These are phyloP conservation scores for Aspergillus pseudoviridinutans DNA, from an alignment of 2,329 filamentous ascomycete genomes.

Conservation along the genomic window DNA sequence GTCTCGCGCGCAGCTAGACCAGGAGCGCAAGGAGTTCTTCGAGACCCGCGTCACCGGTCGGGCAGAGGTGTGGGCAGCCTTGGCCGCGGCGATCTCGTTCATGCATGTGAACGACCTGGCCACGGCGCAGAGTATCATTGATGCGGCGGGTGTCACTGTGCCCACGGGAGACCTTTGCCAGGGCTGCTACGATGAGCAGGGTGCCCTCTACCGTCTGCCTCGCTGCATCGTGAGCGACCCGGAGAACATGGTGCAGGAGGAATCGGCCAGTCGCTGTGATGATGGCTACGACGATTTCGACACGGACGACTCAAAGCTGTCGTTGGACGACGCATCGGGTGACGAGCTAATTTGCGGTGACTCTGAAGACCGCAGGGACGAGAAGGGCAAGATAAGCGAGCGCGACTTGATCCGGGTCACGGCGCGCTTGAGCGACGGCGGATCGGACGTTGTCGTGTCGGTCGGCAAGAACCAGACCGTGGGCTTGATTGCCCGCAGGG, in stretches of 20 bases:
- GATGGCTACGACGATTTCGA: conserved; percentile 21
- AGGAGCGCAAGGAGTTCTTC: conserved; percentile 79
- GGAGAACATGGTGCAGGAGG: conserved; percentile 45
- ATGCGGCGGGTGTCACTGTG: conserved; percentile 71
- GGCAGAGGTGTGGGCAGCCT: conserved; percentile 73
- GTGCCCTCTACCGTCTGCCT: conserved; percentile 66
- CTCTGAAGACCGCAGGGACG: conserved; percentile 45
- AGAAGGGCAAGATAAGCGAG: conserved; percentile 59
- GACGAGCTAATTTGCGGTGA: conserved; percentile 37
- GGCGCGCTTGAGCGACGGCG: conserved; percentile 63
- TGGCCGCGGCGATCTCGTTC: conserved; percentile 64
- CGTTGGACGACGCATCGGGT: conserved; percentile 37
- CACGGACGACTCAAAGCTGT: conserved; percentile 31
- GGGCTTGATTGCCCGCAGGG: conserved; percentile 56
- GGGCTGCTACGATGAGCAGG: conserved; percentile 67
- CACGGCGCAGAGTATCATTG: conserved; percentile 75
- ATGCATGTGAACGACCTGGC: conserved; percentile 60
- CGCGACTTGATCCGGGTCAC: conserved; percentile 56
- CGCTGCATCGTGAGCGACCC: conserved; percentile 68
- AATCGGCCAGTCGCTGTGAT: conserved; percentile 17
- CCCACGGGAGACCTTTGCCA: conserved; percentile 69
- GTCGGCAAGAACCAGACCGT: conserved; percentile 62
- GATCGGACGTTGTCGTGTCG: conserved; percentile 58
- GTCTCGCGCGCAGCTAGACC: conserved; percentile 65
- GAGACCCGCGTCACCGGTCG: conserved; percentile 80